These are phyloP conservation scores for Malassezia japonica DNA, from an alignment of 1,284 basidiomycete species.

Conservation along the genomic window DNA sequence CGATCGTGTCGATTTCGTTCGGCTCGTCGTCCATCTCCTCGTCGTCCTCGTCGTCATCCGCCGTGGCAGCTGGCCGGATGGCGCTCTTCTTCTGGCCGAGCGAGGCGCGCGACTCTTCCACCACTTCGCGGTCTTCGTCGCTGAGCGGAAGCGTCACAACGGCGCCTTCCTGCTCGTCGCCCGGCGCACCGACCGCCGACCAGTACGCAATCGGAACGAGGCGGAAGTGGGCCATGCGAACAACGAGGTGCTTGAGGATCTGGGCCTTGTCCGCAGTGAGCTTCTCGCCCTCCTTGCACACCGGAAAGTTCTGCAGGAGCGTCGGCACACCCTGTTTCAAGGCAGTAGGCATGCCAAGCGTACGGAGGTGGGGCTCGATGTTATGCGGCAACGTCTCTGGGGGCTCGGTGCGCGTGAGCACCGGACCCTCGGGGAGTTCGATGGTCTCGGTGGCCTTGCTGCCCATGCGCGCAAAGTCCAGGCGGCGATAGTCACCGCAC, in stretches of 20 bases:
- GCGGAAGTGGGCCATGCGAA: conserved; percentile 41
- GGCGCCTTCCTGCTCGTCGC: conserved; percentile 25
- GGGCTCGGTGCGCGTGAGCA: conserved; percentile 32
- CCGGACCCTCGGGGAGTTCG: conserved; percentile 58
- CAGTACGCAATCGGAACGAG: conserved; percentile 44
- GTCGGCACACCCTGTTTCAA: conserved; percentile 82
- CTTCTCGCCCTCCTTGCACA: conserved; percentile 73
- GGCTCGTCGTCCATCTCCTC: conserved; percentile 15
- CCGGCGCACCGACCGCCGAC: conserved; percentile 28
- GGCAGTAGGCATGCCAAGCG: conserved; percentile 74
- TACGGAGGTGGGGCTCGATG: conserved; percentile 88
- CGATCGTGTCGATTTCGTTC: conserved; percentile 14
- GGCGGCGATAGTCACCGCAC: conserved; percentile 81
- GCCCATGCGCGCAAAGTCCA: conserved; percentile 84
- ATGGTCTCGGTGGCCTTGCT: conserved; percentile 68
- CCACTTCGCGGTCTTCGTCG: conserved; percentile 26
- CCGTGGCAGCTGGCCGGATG: background rate
- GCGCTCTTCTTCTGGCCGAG: conserved; percentile 7
- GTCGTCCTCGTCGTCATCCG: background rate
- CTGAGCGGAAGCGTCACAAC: conserved; percentile 26
- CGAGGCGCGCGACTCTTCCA: conserved; percentile 18
- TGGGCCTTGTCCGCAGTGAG: conserved; percentile 60
- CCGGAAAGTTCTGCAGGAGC: conserved; percentile 61
- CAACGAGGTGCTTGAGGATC: conserved; percentile 44
- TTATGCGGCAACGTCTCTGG: conserved; percentile 77